Evolutionary conservation across 768 basidiomycete species (phyloP).

Genomic region (Russula compacta): DNA sequence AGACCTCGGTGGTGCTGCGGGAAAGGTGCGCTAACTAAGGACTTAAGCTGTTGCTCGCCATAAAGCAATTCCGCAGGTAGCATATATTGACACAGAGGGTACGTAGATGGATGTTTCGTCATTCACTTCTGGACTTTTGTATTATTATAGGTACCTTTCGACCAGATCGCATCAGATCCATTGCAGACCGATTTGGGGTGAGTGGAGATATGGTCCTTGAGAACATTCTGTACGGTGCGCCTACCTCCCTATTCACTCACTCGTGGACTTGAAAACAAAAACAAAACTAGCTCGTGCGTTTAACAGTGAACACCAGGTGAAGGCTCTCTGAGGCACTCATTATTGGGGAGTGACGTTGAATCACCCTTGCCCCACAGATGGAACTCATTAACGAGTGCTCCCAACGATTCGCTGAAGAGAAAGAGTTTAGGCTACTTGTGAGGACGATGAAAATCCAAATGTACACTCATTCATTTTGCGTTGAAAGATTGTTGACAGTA

Average conservation of each 20-base stretch:
- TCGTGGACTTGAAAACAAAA: slow-evolving; percentile 5
- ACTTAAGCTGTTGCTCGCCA: background rate
- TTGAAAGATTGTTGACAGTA: slow-evolving; percentile 82
- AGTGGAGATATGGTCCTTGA: slow-evolving; percentile 79
- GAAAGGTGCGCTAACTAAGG: slow-evolving; percentile 46
- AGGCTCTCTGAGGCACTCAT: background rate
- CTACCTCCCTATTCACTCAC: background rate
- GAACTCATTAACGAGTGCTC: slow-evolving; percentile 88
- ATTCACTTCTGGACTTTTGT: background rate
- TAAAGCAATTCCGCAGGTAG: slow-evolving; percentile 43
- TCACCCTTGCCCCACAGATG: slow-evolving; percentile 44
- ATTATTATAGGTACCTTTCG: slow-evolving; percentile 73
- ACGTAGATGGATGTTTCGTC: background rate
- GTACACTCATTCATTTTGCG: background rate
- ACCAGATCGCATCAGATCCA: slow-evolving; percentile 83
- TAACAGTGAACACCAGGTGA: slow-evolving; percentile 87
- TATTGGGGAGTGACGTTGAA: slow-evolving; percentile 3
- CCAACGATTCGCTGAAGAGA: slow-evolving; percentile 81
- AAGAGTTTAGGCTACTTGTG: slow-evolving; percentile 68
- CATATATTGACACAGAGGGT: slow-evolving; percentile 88
- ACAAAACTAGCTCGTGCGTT: slow-evolving; percentile 63
- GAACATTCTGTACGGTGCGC: slow-evolving; percentile 80
- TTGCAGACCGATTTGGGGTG: slow-evolving; percentile 93
- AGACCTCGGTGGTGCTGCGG: slow-evolving; percentile 84
- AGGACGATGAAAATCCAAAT: background rate